phyloP scores from a whole-genome alignment of 108 stramenopile species.

The Fistulifera pelliculosa region DNA sequence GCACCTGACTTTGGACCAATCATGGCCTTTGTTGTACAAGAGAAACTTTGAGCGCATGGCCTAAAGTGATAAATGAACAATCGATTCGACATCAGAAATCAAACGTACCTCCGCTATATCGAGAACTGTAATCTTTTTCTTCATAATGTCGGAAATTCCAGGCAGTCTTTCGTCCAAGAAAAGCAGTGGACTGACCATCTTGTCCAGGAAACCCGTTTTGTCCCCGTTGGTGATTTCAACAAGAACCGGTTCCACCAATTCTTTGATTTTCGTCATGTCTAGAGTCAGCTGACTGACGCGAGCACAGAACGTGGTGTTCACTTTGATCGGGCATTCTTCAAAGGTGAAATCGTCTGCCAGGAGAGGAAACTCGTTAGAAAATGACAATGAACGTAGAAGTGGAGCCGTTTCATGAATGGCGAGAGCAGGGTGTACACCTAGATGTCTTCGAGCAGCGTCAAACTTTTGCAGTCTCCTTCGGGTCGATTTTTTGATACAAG shows the following conservation, averaged over 20 bases:
- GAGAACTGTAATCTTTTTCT: conserved; percentile 12
- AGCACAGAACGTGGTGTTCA: background rate
- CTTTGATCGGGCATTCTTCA: background rate
- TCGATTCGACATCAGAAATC: too few species aligned
- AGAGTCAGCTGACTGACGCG: background rate
- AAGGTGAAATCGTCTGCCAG: conserved; percentile 11
- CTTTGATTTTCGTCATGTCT: background rate
- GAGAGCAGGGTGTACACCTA: background rate
- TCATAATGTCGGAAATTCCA: conserved; percentile 16
- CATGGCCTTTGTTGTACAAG: too few species aligned
- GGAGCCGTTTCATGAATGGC: background rate
- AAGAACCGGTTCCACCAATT: background rate
- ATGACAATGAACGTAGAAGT: background rate
- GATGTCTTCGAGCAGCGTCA: background rate
- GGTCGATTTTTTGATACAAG: background rate
- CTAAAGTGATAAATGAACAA: too few species aligned
- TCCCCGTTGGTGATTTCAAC: conserved; percentile 6
- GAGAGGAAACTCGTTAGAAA: background rate
- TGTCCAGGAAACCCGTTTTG: conserved; percentile 14
- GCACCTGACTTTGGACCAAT: conserved; percentile 6
- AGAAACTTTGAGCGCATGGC: too few species aligned
- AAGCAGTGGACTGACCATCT: conserved; percentile 8
- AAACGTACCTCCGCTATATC: conserved; percentile 19
- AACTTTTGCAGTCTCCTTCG: background rate
- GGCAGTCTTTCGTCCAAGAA: conserved; percentile 7